Evolutionary conservation across 2,329 filamentous ascomycete species (phyloP).

Genomic region (Aciculosporium take): DNA sequence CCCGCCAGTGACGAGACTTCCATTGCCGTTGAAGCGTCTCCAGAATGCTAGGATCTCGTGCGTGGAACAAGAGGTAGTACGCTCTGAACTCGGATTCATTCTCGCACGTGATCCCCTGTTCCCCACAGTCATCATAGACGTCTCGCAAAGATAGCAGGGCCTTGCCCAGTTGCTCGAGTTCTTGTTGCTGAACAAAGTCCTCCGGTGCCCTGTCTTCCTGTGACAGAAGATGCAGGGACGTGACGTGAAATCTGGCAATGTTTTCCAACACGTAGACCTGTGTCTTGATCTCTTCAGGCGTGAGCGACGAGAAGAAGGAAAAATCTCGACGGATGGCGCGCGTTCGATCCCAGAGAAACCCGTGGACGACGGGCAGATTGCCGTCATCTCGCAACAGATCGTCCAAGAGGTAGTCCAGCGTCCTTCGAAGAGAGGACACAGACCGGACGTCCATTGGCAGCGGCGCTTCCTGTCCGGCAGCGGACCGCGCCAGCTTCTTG

Average conservation of each 20-base stretch:
- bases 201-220: slow-evolving; percentile 39
- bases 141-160: slow-evolving; percentile 50
- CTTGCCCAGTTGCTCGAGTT: slow-evolving; percentile 53
- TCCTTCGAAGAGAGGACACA: slow-evolving; percentile 40
- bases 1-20: slow-evolving; percentile 38
- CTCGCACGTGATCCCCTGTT: slow-evolving; percentile 40
- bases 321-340: slow-evolving; percentile 55
- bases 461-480: slow-evolving; percentile 52
- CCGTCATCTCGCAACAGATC: slow-evolving; percentile 40
- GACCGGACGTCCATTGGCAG: slow-evolving; percentile 55
- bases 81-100: slow-evolving; percentile 54
- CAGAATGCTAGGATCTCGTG: slow-evolving; percentile 40
- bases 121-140: slow-evolving; percentile 50
- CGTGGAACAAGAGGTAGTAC: slow-evolving; percentile 50
- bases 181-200: slow-evolving; percentile 52
- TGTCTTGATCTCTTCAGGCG: slow-evolving; percentile 38
- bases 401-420: slow-evolving; percentile 49
- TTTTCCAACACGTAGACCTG: slow-evolving; percentile 52
- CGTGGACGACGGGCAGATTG: slow-evolving; percentile 41
- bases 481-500: slow-evolving; percentile 52
- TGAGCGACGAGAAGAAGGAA: slow-evolving; percentile 50
- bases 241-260: slow-evolving; percentile 53
- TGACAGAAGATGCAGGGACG: slow-evolving; percentile 48
- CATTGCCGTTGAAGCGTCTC: slow-evolving; percentile 40
- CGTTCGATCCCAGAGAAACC: slow-evolving; percentile 55